These are phyloP conservation scores for Prunus campanulata DNA, from an alignment of 306 rosid genomes.

Conservation along the genomic window DNA sequence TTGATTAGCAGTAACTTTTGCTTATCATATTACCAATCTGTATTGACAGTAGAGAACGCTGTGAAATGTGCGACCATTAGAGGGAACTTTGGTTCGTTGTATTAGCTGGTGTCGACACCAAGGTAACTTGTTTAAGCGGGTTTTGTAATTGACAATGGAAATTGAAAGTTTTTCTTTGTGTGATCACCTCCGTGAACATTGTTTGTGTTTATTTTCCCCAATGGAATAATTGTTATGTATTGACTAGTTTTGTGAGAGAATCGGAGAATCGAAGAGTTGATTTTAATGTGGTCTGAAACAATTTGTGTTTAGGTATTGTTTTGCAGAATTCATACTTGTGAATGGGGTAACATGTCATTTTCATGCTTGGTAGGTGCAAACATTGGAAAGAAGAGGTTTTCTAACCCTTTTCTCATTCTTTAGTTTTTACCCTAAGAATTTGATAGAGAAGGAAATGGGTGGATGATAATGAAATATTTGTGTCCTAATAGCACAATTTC, in stretches of 20 bases:
- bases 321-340: too few relatives aligned
- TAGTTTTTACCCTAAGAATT: too few relatives aligned
- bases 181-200: background rate
- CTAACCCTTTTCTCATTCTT: too few relatives aligned
- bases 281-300: background rate
- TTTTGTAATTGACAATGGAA: slow-evolving; percentile 5
- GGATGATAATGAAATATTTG: too few relatives aligned
- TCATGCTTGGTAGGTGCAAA: too few relatives aligned
- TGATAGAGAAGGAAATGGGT: too few relatives aligned
- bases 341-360: too few relatives aligned
- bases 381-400: too few relatives aligned
- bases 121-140: slow-evolving; percentile 22
- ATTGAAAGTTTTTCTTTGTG: background rate
- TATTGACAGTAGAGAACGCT: slow-evolving; percentile 29
- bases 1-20: slow-evolving; percentile 28
- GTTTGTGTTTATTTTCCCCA: background rate
- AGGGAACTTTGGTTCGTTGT: slow-evolving; percentile 24
- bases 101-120: slow-evolving; percentile 31
- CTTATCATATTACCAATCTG: slow-evolving; percentile 32
- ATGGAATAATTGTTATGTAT: background rate
- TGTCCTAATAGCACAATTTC: too few relatives aligned
- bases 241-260: background rate
- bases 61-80: slow-evolving; percentile 32
- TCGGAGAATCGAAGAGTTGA: background rate
- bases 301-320: too few relatives aligned